Conservation (phyloP, 164 flowering plant genomes). For the Vitis rotundifolia region DNA sequence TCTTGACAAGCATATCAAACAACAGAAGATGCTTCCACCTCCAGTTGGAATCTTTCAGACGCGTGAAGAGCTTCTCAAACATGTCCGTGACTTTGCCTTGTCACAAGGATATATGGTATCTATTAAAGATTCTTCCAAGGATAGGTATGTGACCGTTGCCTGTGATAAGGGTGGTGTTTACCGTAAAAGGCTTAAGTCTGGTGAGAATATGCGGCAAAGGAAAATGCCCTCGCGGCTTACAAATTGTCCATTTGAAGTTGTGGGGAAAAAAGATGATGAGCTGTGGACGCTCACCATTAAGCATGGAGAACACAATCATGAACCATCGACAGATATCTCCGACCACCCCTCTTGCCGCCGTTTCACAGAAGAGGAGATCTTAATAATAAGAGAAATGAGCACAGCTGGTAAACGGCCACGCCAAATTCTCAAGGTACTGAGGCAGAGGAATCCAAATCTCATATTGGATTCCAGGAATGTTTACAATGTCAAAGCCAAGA, state of each 20-base stretch:
- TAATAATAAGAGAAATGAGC: constrained; percentile 22
- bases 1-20: not conserved
- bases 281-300: constrained; percentile 19
- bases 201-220: constrained; percentile 20
- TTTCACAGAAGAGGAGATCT: constrained; percentile 20
- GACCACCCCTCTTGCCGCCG: constrained; percentile 23
- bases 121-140: constrained; percentile 28
- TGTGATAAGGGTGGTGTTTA: constrained; percentile 29
- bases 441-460: constrained; percentile 26
- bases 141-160: constrained; percentile 19
- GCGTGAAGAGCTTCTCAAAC: constrained; percentile 20
- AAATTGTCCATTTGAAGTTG: constrained; percentile 27
- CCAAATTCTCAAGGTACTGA: constrained; percentile 21
- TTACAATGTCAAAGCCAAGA: constrained; percentile 39
- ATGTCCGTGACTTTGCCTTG: constrained; percentile 20
- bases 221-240: constrained; percentile 19
- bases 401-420: constrained; percentile 24
- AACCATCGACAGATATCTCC: constrained; percentile 15
- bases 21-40: constrained; percentile 14
- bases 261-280: constrained; percentile 26
- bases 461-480: constrained; percentile 23
- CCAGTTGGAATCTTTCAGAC: constrained; percentile 12
- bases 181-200: constrained; percentile 25
- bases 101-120: constrained; percentile 27
- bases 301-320: constrained; percentile 24